Percentiles rank a stretch among this genome's conserved stretches.
phyloP scores from a whole-genome alignment of 306 rosid genomes.

The Lathyrus sativus region DNA sequence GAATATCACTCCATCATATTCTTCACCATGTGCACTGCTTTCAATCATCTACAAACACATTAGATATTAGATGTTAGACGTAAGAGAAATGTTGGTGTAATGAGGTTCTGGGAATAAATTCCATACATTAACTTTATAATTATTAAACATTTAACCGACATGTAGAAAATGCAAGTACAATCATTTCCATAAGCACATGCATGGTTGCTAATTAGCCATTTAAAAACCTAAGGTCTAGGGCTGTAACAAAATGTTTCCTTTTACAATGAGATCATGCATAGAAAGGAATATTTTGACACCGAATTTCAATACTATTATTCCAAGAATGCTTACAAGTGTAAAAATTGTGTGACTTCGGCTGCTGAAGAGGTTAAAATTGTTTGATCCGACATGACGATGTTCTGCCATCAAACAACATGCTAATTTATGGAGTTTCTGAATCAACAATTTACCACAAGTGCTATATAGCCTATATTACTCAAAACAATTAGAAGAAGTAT shows the following conservation, averaged over 20 bases:
- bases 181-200: constrained; percentile 21
- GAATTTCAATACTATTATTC: constrained; percentile 23
- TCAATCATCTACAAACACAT: constrained; percentile 88
- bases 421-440: constrained; percentile 27
- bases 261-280: constrained; percentile 11
- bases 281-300: constrained; percentile 12
- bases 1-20: constrained; percentile 96
- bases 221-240: constrained; percentile 33
- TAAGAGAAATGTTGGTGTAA: constrained; percentile 1
- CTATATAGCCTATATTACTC: constrained; percentile 10
- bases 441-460: constrained; percentile 21
- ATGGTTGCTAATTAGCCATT: constrained; percentile 26
- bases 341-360: constrained; percentile 99
- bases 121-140: not conserved
- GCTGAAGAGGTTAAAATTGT: constrained; percentile 95
- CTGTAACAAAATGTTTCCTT: constrained; percentile 19
- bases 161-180: constrained; percentile 9
- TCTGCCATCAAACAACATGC: constrained; percentile 58
- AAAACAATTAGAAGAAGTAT: constrained; percentile 10
- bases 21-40: constrained; percentile 95
- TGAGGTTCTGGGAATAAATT: not conserved
- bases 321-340: constrained; percentile 73
- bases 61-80: constrained; percentile 21
- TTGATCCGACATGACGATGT: constrained; percentile 99
- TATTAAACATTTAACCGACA: constrained; percentile 17